A percentile compares a stretch with the other conserved stretches of the same genome.
These are phyloP conservation scores for Colletotrichum viniferum DNA, from an alignment of 2,329 filamentous ascomycete genomes.

Conservation along the genomic window DNA sequence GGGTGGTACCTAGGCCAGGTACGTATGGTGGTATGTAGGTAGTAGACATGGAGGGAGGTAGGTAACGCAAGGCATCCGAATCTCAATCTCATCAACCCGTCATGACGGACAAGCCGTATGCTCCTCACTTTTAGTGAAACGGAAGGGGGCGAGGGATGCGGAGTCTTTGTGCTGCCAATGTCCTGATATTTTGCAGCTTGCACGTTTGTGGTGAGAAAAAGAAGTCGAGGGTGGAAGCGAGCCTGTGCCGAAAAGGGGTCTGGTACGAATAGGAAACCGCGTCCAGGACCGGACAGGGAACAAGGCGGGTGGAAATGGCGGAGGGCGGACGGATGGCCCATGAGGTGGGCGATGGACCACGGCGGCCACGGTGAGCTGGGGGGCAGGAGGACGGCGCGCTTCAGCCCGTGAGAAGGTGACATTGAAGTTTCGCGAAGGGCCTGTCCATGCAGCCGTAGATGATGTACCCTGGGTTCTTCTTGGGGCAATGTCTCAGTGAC, in stretches of 20 bases:
- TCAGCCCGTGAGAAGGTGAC: neutral
- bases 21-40: neutral
- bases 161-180: constrained; percentile 12
- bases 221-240: neutral
- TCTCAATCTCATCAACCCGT: neutral
- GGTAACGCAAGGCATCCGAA: neutral
- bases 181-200: neutral
- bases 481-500: neutral
- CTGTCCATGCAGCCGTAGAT: neutral
- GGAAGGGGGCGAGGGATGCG: constrained; percentile 9
- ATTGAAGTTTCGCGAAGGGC: neutral
- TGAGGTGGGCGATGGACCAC: neutral
- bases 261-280: neutral
- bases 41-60: neutral
- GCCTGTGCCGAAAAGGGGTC: neutral
- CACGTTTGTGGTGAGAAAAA: neutral
- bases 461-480: neutral
- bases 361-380: neutral
- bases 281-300: neutral
- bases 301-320: neutral
- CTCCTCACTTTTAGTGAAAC: constrained; percentile 11
- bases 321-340: neutral
- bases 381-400: neutral
- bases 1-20: neutral
- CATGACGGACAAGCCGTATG: neutral